Conservation (phyloP, 2,329 filamentous ascomycete genomes). For the Pseudonectria foliicola region DNA sequence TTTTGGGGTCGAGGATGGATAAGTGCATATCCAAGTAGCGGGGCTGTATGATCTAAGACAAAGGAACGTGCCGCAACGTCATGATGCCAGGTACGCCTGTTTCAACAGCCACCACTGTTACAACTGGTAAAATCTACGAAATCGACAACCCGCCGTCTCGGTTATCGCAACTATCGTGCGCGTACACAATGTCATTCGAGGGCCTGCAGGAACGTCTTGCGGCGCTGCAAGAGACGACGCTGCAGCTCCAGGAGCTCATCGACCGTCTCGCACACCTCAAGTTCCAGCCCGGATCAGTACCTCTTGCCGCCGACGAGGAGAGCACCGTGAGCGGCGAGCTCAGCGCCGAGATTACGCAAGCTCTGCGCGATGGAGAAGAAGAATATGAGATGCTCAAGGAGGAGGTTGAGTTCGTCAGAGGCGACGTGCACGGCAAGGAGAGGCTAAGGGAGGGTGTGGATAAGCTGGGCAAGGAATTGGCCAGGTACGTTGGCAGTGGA, state of each 20-base stretch:
- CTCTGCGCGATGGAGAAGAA: slow-evolving; percentile 70
- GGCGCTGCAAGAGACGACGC: slow-evolving; percentile 54
- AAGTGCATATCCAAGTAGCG: slow-evolving; percentile 19
- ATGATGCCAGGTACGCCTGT: slow-evolving; percentile 19
- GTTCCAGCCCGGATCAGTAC: slow-evolving; percentile 52
- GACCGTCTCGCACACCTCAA: slow-evolving; percentile 50
- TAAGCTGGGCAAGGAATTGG: slow-evolving; percentile 63
- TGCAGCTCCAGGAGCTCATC: slow-evolving; percentile 52
- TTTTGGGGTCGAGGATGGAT: slow-evolving; percentile 15
- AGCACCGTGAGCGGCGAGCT: slow-evolving; percentile 61
- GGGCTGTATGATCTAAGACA: slow-evolving; percentile 1
- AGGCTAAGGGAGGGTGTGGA: slow-evolving; percentile 60
- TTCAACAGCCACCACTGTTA: slow-evolving; percentile 10
- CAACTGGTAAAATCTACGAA: not conserved
- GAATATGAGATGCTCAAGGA: slow-evolving; percentile 75
- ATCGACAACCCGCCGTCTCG: not conserved
- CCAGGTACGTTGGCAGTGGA: slow-evolving; percentile 43
- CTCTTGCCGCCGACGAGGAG: slow-evolving; percentile 41
- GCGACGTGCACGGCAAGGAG: slow-evolving; percentile 50
- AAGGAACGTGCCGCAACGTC: slow-evolving; percentile 12
- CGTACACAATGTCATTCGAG: slow-evolving; percentile 46
- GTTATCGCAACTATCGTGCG: not conserved
- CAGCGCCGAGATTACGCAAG: slow-evolving; percentile 70
- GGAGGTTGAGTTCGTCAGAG: slow-evolving; percentile 64
- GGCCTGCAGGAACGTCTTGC: slow-evolving; percentile 53